Evolutionary conservation across 1,139 yeast genomes (phyloP).

Genomic region (Diutina neorugosa): DNA sequence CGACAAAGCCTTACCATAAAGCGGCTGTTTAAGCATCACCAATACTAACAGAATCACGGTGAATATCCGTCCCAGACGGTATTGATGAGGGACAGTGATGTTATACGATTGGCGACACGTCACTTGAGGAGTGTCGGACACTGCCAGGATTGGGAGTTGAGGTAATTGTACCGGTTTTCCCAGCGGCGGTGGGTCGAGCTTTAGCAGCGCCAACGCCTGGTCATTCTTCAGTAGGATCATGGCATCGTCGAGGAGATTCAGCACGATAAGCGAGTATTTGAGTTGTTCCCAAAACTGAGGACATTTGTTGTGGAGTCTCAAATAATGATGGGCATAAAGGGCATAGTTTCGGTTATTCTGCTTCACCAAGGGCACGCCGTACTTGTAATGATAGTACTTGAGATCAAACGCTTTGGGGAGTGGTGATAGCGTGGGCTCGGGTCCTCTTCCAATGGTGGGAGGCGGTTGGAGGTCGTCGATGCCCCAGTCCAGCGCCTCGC

Average conservation of each 20-base stretch:
- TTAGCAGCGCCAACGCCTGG: constrained; percentile 16
- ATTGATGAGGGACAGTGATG: constrained; percentile 5
- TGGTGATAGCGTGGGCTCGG: background rate
- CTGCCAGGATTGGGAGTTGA: constrained; percentile 7
- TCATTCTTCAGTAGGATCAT: constrained; percentile 34
- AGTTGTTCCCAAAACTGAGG: constrained; percentile 26
- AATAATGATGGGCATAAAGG: constrained; percentile 8
- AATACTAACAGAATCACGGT: constrained; percentile 7
- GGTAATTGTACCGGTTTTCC: constrained; percentile 9
- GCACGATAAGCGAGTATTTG: constrained; percentile 28
- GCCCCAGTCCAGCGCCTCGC: constrained; percentile 3
- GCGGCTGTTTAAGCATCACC: constrained; percentile 8
- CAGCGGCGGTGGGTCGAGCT: constrained; percentile 16
- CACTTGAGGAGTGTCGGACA: constrained; percentile 1
- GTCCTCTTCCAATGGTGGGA: background rate
- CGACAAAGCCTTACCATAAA: background rate
- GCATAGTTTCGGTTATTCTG: constrained; percentile 8
- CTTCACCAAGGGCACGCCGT: background rate
- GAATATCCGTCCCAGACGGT: constrained; percentile 5
- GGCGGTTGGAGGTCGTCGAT: constrained; percentile 3
- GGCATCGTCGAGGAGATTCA: constrained; percentile 31
- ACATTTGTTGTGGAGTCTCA: background rate
- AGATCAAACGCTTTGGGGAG: constrained; percentile 3
- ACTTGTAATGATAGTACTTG: constrained; percentile 2
- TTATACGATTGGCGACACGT: constrained; percentile 6